Percentiles rank a stretch among this genome's conserved stretches.
phyloP scores from a whole-genome alignment of 371 early-diverging fungal genomes.

The Mucor indicus region DNA sequence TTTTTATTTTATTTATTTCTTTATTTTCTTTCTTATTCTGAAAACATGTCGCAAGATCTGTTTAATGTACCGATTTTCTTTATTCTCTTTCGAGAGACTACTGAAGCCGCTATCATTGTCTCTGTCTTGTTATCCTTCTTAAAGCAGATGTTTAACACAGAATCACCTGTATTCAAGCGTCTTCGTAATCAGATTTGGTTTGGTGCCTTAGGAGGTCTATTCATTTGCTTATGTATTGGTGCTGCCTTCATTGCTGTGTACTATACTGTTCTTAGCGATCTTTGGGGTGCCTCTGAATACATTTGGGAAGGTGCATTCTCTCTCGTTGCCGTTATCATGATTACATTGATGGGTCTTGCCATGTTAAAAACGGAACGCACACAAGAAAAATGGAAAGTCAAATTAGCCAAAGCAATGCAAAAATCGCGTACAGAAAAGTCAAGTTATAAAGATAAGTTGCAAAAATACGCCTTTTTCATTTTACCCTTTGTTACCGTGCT shows the following conservation, averaged over 20 bases:
- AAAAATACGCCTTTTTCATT: conserved; percentile 65
- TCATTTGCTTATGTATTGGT: conserved; percentile 64
- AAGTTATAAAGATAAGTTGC: conserved; percentile 16
- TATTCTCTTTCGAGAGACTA: conserved; percentile 80
- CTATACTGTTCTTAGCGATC: conserved; percentile 39
- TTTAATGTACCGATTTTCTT: conserved; percentile 84
- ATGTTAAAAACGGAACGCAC: conserved; percentile 69
- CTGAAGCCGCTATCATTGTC: conserved; percentile 72
- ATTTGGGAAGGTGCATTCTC: conserved; percentile 80
- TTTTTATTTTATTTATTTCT: background rate
- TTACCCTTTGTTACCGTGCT: conserved; percentile 78
- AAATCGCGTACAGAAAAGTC: conserved; percentile 17
- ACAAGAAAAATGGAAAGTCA: conserved; percentile 70
- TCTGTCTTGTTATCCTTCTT: conserved; percentile 77
- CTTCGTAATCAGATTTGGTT: conserved; percentile 64
- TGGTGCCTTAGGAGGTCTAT: conserved; percentile 56
- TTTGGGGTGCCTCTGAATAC: conserved; percentile 58
- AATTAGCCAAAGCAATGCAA: conserved; percentile 56
- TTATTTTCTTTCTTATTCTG: conserved; percentile 10
- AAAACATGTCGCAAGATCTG: conserved; percentile 38
- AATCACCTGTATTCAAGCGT: conserved; percentile 42
- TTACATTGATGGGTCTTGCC: conserved; percentile 68
- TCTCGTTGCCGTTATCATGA: conserved; percentile 63
- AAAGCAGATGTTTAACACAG: conserved; percentile 51
- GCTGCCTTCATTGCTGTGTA: conserved; percentile 69